Percentiles rank a stretch among this genome's conserved stretches.
These are phyloP conservation scores for Cercospora zeina DNA, from an alignment of 2,329 filamentous ascomycete species.

Conservation along the genomic window DNA sequence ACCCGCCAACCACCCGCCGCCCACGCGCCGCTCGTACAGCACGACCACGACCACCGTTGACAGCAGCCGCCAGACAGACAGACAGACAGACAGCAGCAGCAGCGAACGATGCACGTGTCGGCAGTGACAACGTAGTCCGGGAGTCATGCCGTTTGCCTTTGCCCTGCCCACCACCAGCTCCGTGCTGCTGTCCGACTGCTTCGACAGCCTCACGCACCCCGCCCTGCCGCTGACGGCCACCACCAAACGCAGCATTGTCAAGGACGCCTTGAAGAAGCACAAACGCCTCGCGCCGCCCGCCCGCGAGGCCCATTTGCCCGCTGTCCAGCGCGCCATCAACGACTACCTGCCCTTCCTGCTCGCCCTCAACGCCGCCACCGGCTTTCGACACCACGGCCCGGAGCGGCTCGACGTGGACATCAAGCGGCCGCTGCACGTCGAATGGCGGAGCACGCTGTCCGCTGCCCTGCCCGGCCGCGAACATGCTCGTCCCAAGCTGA, in stretches of 20 bases:
- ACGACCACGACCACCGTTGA: too few species aligned
- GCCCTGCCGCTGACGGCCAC: constrained; percentile 81
- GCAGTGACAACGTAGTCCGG: too few species aligned
- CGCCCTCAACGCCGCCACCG: constrained; percentile 70
- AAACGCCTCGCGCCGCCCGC: constrained; percentile 76
- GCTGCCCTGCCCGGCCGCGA: constrained; percentile 65
- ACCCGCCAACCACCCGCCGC: neutral
- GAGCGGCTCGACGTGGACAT: constrained; percentile 69
- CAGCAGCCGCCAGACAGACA: too few species aligned
- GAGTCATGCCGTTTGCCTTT: constrained; percentile 88
- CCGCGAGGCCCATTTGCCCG: constrained; percentile 68
- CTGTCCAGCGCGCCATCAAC: constrained; percentile 67
- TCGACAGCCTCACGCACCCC: constrained; percentile 80
- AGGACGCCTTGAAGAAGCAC: constrained; percentile 81
- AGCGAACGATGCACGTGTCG: too few species aligned
- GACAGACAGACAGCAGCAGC: too few species aligned
- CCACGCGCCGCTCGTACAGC: too few species aligned
- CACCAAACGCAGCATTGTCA: constrained; percentile 78
- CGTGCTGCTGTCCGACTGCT: constrained; percentile 75
- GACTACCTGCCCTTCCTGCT: constrained; percentile 83
- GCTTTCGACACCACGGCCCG: constrained; percentile 47
- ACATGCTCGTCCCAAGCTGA: constrained; percentile 65
- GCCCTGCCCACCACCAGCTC: constrained; percentile 84
- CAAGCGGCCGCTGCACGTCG: constrained; percentile 64
- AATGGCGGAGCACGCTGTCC: constrained; percentile 81